Evolutionary conservation across 805 yeast genomes (phyloP).

Genomic region (Komagataella pseudopastoris): DNA sequence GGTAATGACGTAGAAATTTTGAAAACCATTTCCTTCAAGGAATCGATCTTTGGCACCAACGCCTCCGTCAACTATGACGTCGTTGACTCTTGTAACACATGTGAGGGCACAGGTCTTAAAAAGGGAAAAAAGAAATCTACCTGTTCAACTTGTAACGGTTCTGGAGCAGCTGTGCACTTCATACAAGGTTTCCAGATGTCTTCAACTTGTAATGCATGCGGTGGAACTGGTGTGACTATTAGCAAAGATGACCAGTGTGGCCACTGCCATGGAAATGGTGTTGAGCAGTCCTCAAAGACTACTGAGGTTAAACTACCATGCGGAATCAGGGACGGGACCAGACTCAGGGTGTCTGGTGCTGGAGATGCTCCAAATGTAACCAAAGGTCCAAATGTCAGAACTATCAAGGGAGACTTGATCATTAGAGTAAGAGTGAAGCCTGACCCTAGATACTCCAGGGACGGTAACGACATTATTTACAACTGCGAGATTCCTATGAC

Average conservation of each 20-base stretch:
- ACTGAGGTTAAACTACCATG: slow-evolving; percentile 78
- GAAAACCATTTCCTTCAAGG: slow-evolving; percentile 67
- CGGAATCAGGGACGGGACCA: slow-evolving; percentile 78
- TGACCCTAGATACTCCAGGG: slow-evolving; percentile 58
- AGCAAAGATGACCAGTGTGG: slow-evolving; percentile 57
- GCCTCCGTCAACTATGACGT: slow-evolving; percentile 60
- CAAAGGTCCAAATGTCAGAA: slow-evolving; percentile 52
- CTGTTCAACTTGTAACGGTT: slow-evolving; percentile 82
- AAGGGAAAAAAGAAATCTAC: slow-evolving; percentile 60
- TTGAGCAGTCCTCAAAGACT: slow-evolving; percentile 47
- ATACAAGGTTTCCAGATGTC: slow-evolving; percentile 94
- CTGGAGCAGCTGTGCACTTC: slow-evolving; percentile 79
- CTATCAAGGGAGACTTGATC: slow-evolving; percentile 77
- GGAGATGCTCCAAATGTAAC: slow-evolving; percentile 85
- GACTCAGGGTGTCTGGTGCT: slow-evolving; percentile 72
- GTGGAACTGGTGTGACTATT: slow-evolving; percentile 77
- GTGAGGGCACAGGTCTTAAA: slow-evolving; percentile 81
- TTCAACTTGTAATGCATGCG: slow-evolving; percentile 78
- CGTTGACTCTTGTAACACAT: slow-evolving; percentile 62
- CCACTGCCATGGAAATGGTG: slow-evolving; percentile 86
- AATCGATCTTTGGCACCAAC: slow-evolving; percentile 70
- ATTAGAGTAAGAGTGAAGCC: slow-evolving; percentile 68
- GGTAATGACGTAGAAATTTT: slow-evolving; percentile 84
- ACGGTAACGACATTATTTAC: slow-evolving; percentile 52
- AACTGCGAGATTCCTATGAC: slow-evolving; percentile 73